A percentile compares a stretch with the other conserved stretches of the same genome.
Evolutionary conservation across 148 eudicot species (phyloP).

Genomic region (Cornus suecica): DNA sequence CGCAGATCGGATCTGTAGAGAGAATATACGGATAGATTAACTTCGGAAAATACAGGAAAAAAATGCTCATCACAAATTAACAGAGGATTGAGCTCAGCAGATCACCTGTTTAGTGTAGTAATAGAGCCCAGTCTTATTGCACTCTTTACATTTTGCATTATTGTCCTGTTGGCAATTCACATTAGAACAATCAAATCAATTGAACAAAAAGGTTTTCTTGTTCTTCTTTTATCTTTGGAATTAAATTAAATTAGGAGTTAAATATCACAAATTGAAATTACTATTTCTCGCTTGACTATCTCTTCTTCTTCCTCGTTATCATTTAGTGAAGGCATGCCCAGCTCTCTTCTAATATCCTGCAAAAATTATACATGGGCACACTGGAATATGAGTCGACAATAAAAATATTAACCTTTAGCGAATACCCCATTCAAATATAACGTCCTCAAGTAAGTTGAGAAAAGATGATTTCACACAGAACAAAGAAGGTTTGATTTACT

Average conservation of each 20-base stretch:
- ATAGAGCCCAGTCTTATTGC: slow-evolving; percentile 34
- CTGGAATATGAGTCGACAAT: background rate
- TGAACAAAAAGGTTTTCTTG: background rate
- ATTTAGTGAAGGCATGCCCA: slow-evolving; percentile 39
- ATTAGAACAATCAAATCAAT: background rate
- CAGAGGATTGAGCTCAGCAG: background rate
- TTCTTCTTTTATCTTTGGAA: too few relatives aligned
- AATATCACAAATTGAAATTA: slow-evolving; percentile 1
- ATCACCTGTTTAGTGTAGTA: slow-evolving; percentile 38
- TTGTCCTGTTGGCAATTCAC: slow-evolving; percentile 28
- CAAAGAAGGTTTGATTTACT: too few relatives aligned
- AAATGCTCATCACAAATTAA: background rate
- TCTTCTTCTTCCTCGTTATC: slow-evolving; percentile 33
- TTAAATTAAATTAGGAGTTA: background rate
- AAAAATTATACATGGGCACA: background rate
- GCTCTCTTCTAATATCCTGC: slow-evolving; percentile 44
- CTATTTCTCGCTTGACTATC: slow-evolving; percentile 22
- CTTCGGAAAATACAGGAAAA: background rate
- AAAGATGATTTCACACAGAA: too few relatives aligned
- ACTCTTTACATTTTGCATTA: slow-evolving; percentile 35
- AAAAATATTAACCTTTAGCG: too few relatives aligned
- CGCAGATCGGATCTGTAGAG: slow-evolving; percentile 43
- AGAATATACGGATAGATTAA: background rate
- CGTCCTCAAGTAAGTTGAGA: too few relatives aligned
- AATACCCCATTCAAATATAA: too few relatives aligned